Evolutionary conservation across 805 yeast species (phyloP).

Genomic region (Metschnikowia matae): DNA sequence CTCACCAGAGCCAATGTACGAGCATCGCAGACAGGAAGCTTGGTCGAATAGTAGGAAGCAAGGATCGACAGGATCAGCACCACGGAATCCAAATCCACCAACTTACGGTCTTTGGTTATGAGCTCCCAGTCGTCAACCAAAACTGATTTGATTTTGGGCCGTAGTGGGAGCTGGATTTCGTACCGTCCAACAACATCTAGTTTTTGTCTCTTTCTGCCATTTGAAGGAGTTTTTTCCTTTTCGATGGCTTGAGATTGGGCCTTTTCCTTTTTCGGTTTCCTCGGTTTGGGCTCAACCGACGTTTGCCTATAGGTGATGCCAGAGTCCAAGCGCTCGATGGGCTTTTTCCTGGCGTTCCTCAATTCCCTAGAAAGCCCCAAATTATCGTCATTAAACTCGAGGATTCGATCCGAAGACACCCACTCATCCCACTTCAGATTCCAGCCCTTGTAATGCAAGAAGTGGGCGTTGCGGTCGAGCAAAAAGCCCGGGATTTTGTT

Average conservation of each 20-base stretch:
- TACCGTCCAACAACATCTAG: conserved; percentile 24
- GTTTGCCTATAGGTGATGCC: conserved; percentile 6
- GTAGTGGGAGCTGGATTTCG: conserved; percentile 56
- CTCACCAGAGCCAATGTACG: conserved; percentile 33
- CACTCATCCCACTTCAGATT: conserved; percentile 95
- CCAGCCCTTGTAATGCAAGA: conserved; percentile 94
- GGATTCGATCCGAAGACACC: conserved; percentile 68
- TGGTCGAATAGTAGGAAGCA: conserved; percentile 42
- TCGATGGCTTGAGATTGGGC: conserved; percentile 5
- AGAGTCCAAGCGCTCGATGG: conserved; percentile 17
- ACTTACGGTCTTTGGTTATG: conserved; percentile 73
- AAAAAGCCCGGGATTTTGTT: conserved; percentile 26
- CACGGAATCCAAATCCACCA: conserved; percentile 61
- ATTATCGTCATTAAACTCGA: conserved; percentile 68
- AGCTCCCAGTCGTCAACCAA: conserved; percentile 93
- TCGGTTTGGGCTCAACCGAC: conserved; percentile 3
- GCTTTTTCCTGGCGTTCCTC: conserved; percentile 17
- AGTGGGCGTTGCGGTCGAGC: conserved; percentile 43
- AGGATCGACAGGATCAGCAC: conserved; percentile 54
- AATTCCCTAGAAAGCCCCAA: conserved; percentile 35
- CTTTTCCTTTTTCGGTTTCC: conserved; percentile 7
- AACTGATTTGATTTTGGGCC: conserved; percentile 61
- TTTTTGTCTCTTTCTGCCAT: conserved; percentile 10
- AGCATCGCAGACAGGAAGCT: conserved; percentile 7
- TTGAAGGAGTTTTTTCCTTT: conserved; percentile 1